Evolutionary conservation across 371 early-diverging fungal species (phyloP).

Genomic region (Zychaea mexicana): DNA sequence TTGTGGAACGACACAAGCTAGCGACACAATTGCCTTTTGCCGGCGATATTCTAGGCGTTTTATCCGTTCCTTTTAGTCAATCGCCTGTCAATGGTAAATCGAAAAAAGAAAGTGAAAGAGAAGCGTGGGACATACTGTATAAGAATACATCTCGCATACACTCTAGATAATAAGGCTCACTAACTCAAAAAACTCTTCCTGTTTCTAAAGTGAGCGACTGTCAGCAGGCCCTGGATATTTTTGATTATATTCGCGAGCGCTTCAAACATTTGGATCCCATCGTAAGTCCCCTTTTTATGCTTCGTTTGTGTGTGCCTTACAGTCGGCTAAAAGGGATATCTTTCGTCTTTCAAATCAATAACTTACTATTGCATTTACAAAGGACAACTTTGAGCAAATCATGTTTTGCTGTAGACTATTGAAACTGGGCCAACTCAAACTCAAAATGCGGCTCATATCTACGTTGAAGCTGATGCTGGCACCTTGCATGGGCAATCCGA

Average conservation of each 20-base stretch:
- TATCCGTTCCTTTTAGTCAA: conserved; percentile 38
- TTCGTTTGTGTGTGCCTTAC: too few relatives aligned
- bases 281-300: conserved; percentile 26
- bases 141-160: too few relatives aligned
- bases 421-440: conserved; percentile 21
- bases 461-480: conserved; percentile 29
- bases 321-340: background rate
- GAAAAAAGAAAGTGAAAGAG: background rate
- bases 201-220: conserved; percentile 39
- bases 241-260: conserved; percentile 45
- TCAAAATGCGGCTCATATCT: conserved; percentile 38
- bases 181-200: background rate
- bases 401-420: conserved; percentile 44
- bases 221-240: conserved; percentile 45
- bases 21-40: conserved; percentile 41
- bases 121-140: too few relatives aligned
- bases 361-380: background rate
- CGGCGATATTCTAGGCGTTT: conserved; percentile 33
- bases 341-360: too few relatives aligned
- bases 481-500: conserved; percentile 25
- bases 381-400: conserved; percentile 52
- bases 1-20: conserved; percentile 33
- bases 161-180: background rate
- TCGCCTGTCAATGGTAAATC: conserved; percentile 27
- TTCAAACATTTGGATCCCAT: conserved; percentile 34